These are phyloP conservation scores for Agrocybe chaxingu DNA, from an alignment of 768 basidiomycete genomes.

Conservation along the genomic window DNA sequence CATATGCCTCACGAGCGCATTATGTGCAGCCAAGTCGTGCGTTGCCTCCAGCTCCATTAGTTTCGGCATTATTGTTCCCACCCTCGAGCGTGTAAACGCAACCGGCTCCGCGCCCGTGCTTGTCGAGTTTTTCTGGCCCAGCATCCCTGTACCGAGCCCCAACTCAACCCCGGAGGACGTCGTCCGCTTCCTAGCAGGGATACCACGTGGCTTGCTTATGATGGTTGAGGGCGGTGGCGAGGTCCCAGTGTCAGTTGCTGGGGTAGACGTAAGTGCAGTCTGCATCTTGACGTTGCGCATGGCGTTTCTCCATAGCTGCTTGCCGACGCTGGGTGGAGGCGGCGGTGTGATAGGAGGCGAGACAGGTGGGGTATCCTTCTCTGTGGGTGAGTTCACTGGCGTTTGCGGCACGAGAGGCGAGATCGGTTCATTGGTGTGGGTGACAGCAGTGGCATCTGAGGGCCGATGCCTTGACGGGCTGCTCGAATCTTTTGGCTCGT, in stretches of 20 bases:
- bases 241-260: background rate
- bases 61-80: conserved; percentile 53
- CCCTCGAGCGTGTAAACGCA: conserved; percentile 41
- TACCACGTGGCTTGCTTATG: conserved; percentile 7
- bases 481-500: conserved; percentile 12
- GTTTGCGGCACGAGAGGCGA: conserved; percentile 9
- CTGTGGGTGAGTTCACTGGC: conserved; percentile 18
- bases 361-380: conserved; percentile 15
- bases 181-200: conserved; percentile 20
- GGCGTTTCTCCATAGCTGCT: conserved; percentile 42
- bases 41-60: conserved; percentile 51
- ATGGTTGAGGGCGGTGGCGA: background rate
- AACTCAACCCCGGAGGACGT: conserved; percentile 14
- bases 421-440: conserved; percentile 11
- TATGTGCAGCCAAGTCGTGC: conserved; percentile 62
- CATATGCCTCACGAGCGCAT: conserved; percentile 66
- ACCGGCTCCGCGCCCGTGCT: conserved; percentile 19
- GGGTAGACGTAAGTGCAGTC: conserved; percentile 9
- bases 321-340: conserved; percentile 26
- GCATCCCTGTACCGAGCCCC: background rate
- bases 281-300: conserved; percentile 41
- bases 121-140: conserved; percentile 11
- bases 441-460: conserved; percentile 21
- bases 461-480: conserved; percentile 14
- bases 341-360: conserved; percentile 1